A percentile compares a stretch with the other conserved stretches of the same genome.
These are phyloP conservation scores for Trypanosoma brucei DNA, from an alignment of 208 protist genomes.

Conservation along the genomic window DNA sequence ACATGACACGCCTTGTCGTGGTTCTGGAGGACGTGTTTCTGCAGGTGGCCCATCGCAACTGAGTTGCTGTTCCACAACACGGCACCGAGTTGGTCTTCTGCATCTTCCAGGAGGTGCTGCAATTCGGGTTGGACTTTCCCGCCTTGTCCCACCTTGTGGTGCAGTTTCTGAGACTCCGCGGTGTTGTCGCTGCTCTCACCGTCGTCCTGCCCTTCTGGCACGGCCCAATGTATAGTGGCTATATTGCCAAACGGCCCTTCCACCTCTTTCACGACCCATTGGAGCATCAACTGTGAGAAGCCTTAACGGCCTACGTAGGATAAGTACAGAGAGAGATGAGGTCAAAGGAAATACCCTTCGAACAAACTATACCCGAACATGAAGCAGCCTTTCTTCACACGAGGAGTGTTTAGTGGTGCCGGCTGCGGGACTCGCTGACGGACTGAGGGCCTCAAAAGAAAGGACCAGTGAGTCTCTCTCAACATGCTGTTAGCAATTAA, in stretches of 20 bases:
- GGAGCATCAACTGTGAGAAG: slow-evolving; percentile 33
- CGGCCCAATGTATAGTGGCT: slow-evolving; percentile 78
- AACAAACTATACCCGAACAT: not conserved
- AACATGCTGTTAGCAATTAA: too few species aligned
- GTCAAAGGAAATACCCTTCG: not conserved
- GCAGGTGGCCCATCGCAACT: slow-evolving; percentile 58
- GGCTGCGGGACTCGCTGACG: too few species aligned
- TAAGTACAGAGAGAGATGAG: slow-evolving; percentile 1
- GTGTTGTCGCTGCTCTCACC: not conserved
- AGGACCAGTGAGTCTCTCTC: too few species aligned
- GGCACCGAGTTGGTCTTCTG: slow-evolving; percentile 82
- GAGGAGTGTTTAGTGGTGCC: too few species aligned
- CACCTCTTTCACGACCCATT: slow-evolving; percentile 68
- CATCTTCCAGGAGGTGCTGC: slow-evolving; percentile 53
- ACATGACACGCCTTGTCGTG: slow-evolving; percentile 12
- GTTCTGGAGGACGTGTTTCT: slow-evolving; percentile 43
- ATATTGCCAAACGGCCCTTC: slow-evolving; percentile 70
- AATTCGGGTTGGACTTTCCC: slow-evolving; percentile 8
- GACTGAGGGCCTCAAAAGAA: too few species aligned
- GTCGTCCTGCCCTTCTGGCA: slow-evolving; percentile 29
- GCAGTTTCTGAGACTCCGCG: not conserved
- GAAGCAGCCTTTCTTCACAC: too few species aligned
- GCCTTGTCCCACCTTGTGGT: not conserved
- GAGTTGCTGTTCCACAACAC: slow-evolving; percentile 90
- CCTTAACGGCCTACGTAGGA: not conserved